Percentiles rank a stretch among this genome's conserved stretches.
These are phyloP conservation scores for Microcera coccophila DNA, from an alignment of 2,329 filamentous ascomycete species.

Conservation along the genomic window DNA sequence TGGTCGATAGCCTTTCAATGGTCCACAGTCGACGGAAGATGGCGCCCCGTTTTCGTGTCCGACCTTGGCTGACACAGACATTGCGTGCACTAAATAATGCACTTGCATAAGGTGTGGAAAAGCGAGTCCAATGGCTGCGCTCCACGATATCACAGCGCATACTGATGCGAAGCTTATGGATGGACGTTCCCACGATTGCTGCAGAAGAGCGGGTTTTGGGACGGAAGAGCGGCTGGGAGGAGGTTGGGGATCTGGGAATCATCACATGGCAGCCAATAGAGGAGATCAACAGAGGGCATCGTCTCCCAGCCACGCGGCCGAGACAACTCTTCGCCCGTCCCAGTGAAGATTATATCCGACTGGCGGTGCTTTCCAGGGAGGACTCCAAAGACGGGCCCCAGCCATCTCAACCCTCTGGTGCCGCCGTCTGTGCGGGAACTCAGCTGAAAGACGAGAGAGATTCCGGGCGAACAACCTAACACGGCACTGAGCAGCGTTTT, in stretches of 20 bases:
- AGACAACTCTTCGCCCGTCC: background rate
- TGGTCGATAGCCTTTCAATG: background rate
- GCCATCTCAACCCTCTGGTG: background rate
- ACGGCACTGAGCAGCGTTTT: background rate
- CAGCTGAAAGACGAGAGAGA: background rate
- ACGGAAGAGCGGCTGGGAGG: background rate
- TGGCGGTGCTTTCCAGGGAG: no score
- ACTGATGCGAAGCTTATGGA: conserved; percentile 22
- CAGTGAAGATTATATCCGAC: background rate
- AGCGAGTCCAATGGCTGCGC: conserved; percentile 26
- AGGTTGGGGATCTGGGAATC: background rate
- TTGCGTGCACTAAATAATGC: conserved; percentile 24
- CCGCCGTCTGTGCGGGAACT: background rate
- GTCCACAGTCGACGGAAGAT: conserved; percentile 3
- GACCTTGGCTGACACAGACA: conserved; percentile 12
- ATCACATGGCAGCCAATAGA: conserved; percentile 1
- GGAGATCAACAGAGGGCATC: background rate
- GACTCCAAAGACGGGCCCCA: no score
- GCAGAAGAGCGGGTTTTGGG: background rate
- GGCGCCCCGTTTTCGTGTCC: conserved; percentile 14
- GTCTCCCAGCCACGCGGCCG: conserved; percentile 1
- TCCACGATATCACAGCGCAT: conserved; percentile 30
- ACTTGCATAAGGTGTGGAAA: conserved; percentile 20
- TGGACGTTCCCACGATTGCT: no score
- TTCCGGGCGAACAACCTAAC: background rate